A percentile compares a stretch with the other conserved stretches of the same genome.
These are phyloP conservation scores for Salvia sclarea DNA, from an alignment of 305 asterid genomes.

Conservation along the genomic window DNA sequence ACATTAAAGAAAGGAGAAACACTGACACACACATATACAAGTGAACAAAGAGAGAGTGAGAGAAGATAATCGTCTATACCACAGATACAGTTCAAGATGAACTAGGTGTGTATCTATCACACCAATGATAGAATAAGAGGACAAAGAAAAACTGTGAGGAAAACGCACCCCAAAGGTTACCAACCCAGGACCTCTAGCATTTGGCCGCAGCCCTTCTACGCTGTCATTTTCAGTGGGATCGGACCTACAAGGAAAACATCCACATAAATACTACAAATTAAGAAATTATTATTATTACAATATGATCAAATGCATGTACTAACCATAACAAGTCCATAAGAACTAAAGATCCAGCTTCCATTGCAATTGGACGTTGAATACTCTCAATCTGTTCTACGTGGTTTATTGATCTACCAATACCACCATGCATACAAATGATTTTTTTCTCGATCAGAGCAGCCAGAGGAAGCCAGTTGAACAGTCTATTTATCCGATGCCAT, in stretches of 20 bases:
- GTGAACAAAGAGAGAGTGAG: too few relatives aligned
- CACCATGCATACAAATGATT: conserved; percentile 99
- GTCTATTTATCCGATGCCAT: conserved; percentile 95
- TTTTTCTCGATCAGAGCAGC: conserved; percentile 98
- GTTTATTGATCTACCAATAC: conserved; percentile 98
- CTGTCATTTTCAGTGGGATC: conserved; percentile 99
- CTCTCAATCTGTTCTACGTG: conserved; percentile 95
- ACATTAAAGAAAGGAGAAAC: not conserved
- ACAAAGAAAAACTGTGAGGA: conserved; percentile 10
- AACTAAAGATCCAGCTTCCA: conserved; percentile 98
- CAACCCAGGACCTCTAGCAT: conserved; percentile 99
- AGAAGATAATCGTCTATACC: conserved; percentile 4
- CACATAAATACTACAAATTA: conserved; percentile 6
- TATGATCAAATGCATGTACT: conserved; percentile 37
- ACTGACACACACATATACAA: not conserved
- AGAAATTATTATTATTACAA: conserved; percentile 17
- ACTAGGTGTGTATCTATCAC: not conserved
- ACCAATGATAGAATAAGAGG: not conserved
- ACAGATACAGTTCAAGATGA: not conserved
- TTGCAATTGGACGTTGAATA: conserved; percentile 95
- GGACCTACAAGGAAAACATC: conserved; percentile 67
- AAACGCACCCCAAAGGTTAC: conserved; percentile 97
- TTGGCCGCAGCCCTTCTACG: conserved; percentile 97
- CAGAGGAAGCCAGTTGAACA: conserved; percentile 99
- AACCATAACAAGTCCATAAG: conserved; percentile 99